A percentile compares a stretch with the other conserved stretches of the same genome.
These are phyloP conservation scores for Saccharum hybrid DNA, from an alignment of 202 grass and related monocot genomes.

Conservation along the genomic window DNA sequence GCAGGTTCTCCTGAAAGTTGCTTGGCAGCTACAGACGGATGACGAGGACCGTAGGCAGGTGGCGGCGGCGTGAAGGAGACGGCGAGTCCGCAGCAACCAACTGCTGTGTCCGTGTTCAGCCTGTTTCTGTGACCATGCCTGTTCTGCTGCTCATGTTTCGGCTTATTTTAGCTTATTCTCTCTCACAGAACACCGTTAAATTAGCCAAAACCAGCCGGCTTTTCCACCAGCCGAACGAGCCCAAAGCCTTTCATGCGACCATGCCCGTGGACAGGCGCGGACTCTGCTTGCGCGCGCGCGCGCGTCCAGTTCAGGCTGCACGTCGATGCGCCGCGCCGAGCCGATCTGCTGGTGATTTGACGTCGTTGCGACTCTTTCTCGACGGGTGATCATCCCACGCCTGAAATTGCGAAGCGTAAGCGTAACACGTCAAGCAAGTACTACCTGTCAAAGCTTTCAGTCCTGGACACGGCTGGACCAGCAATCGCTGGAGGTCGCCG, in stretches of 20 bases:
- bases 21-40: not conserved
- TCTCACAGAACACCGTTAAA: no score
- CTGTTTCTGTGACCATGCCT: not conserved
- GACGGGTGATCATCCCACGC: not conserved
- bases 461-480: no score
- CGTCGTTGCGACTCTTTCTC: not conserved
- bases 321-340: not conserved
- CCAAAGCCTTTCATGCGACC: not conserved
- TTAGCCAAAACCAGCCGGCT: no score
- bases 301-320: not conserved
- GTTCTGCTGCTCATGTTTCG: no score
- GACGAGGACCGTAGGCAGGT: not conserved
- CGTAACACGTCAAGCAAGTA: not conserved
- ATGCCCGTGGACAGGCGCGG: not conserved
- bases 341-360: not conserved
- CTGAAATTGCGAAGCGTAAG: not conserved
- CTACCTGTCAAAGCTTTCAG: not conserved
- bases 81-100: not conserved
- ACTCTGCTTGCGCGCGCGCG: not conserved
- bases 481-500: not conserved
- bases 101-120: not conserved
- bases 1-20: not conserved
- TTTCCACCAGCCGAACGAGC: no score
- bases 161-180: no score
- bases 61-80: slow-evolving; percentile 1